Evolutionary conservation across 148 eudicot species (phyloP), one percentile per base, ranked within the genome.

Genomic region (Cornus controversa): DNA sequence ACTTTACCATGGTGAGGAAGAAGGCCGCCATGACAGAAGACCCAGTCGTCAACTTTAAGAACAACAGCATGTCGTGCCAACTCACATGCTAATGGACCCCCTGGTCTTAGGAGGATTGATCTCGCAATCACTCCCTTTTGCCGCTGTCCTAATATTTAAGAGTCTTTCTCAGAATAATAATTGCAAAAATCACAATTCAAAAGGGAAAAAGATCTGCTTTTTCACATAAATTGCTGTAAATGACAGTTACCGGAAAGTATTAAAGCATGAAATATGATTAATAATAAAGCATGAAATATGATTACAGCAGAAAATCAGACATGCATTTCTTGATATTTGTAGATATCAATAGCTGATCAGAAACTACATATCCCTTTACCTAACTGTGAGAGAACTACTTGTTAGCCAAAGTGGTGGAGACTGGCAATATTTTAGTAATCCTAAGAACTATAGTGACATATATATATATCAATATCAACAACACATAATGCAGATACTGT

Each of bases 11-110:
- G 99, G 82, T 93, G 98, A 81, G 99, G 99, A 86, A 96, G 98
- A 86, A 96, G 98, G 73, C 99, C 98, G 9, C 99, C 99, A 65
- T 96, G 99, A 84, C 99, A 96, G 79, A 96, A 96, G 40, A 96
- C 80, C 99, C 99, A 96, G 81, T 96, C 94, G 80, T 96, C 86
- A 77, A 96, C 89, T 85, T 93, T 89, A 69, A 96, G 98, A 77
- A 83, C 94, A 80, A 93, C 92, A 66, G 94, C 78, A 81, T 96
- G 99, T 0, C 89, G 91, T 26, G 99, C 94, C 87, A 96, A 82
- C 77, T 96, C 98, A 76, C 91, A 80, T 82, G 99, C 94, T 76
- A 96, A 87, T 9, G 88, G 94, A 63, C 99, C 99, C 27, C 98
- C 99, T 50, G 94, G 97, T 80, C 91, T 91, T 66, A 96, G 80